Conservation (phyloP, 1,284 basidiomycete genomes). For the Sphagnurus paluster region DNA sequence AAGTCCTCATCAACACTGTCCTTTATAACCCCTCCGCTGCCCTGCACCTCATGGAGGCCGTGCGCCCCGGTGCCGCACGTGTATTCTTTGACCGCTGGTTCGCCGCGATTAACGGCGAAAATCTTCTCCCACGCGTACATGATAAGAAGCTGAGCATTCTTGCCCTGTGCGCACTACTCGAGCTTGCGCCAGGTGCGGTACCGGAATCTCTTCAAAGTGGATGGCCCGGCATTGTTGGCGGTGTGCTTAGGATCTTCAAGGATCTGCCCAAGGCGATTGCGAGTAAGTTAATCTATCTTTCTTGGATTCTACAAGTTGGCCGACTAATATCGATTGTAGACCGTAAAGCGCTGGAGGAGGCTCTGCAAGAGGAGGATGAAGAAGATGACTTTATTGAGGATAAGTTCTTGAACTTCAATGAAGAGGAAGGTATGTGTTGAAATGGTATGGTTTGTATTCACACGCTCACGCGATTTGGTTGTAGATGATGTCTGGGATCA, state of each 20-base stretch:
- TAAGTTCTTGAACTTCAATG: conserved; percentile 64
- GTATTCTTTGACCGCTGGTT: conserved; percentile 84
- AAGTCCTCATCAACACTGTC: conserved; percentile 84
- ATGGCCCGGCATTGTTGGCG: conserved; percentile 74
- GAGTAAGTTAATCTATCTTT: conserved; percentile 46
- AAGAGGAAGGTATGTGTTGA: conserved; percentile 62
- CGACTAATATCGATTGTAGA: conserved; percentile 36
- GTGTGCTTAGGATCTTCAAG: conserved; percentile 71
- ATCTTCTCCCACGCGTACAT: conserved; percentile 78
- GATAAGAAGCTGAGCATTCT: conserved; percentile 86
- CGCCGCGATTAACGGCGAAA: conserved; percentile 59
- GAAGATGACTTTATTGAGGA: conserved; percentile 66
- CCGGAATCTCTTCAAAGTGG: conserved; percentile 63
- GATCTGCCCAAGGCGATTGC: conserved; percentile 71
- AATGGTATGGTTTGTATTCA: too few relatives aligned
- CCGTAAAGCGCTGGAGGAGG: conserved; percentile 65
- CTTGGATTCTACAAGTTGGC: background rate
- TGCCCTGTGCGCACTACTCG: conserved; percentile 74
- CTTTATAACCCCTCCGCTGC: conserved; percentile 83
- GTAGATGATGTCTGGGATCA: conserved; percentile 83
- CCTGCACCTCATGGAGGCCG: conserved; percentile 71
- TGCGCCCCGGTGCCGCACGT: conserved; percentile 57
- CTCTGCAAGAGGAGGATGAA: conserved; percentile 54
- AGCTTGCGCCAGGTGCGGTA: conserved; percentile 58
- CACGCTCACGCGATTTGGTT: conserved; percentile 2